phyloP scores from a whole-genome alignment of 768 basidiomycete genomes.

The Cystofilobasidium capitatum region DNA sequence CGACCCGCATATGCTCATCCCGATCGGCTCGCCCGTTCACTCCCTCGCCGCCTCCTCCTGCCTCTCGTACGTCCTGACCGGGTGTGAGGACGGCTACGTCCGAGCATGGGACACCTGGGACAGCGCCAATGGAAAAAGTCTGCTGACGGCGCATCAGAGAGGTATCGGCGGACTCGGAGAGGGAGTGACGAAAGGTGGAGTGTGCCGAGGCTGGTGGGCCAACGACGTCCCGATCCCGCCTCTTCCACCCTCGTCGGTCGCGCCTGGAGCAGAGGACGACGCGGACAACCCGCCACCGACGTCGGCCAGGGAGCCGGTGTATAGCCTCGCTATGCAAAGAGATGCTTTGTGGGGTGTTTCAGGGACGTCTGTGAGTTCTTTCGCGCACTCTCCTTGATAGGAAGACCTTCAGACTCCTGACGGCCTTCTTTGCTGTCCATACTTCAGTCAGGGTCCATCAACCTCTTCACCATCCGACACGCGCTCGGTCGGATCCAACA shows the following conservation, averaged over 20 bases:
- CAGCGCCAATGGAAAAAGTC: constrained; percentile 74
- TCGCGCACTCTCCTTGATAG: neutral
- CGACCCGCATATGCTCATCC: constrained; percentile 83
- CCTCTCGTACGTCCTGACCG: constrained; percentile 79
- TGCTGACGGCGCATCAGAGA: constrained; percentile 77
- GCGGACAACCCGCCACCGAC: constrained; percentile 38
- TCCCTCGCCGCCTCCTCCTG: constrained; percentile 76
- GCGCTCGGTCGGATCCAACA: constrained; percentile 72
- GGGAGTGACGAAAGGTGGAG: constrained; percentile 80
- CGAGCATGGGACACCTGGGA: constrained; percentile 84
- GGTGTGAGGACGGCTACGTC: constrained; percentile 87
- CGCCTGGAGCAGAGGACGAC: constrained; percentile 7
- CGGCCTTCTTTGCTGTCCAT: neutral
- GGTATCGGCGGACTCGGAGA: constrained; percentile 85
- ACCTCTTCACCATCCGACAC: constrained; percentile 85
- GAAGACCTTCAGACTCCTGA: neutral
- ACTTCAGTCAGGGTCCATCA: constrained; percentile 71
- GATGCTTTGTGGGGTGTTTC: constrained; percentile 88
- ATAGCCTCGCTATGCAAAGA: constrained; percentile 81
- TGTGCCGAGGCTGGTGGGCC: constrained; percentile 84
- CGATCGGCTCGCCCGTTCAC: constrained; percentile 78
- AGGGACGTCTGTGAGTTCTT: constrained; percentile 63
- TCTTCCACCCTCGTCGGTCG: constrained; percentile 13
- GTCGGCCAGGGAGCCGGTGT: constrained; percentile 54
- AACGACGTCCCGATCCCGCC: constrained; percentile 45